Conservation (phyloP, 2,329 filamentous ascomycete species). For the Aureobasidium sp. region DNA sequence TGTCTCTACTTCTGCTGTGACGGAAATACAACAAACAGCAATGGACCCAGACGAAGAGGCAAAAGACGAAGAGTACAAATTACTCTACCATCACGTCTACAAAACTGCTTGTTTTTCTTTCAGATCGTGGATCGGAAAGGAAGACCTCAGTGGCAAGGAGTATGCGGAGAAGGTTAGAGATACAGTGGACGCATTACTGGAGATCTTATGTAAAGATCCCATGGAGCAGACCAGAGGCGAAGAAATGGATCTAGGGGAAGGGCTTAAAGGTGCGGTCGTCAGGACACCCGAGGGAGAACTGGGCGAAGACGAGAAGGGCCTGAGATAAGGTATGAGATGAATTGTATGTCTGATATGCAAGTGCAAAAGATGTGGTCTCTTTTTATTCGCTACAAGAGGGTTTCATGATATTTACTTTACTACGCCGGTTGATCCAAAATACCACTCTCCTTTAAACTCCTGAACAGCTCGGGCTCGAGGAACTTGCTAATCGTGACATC, state of each 20-base stretch:
- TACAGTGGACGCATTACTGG: slow-evolving; percentile 41
- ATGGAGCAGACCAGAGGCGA: slow-evolving; percentile 20
- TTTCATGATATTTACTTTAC: not conserved
- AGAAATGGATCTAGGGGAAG: not conserved
- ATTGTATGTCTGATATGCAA: not conserved
- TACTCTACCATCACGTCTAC: slow-evolving; percentile 46
- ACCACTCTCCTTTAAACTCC: slow-evolving; percentile 79
- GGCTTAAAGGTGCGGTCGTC: not conserved
- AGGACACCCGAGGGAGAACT: not conserved
- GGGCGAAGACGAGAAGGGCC: not conserved
- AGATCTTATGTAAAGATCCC: slow-evolving; percentile 42
- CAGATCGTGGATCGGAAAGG: slow-evolving; percentile 33
- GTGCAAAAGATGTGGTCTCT: not conserved
- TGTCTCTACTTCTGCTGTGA: not conserved
- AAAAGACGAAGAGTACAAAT: slow-evolving; percentile 46
- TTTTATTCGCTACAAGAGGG: not conserved
- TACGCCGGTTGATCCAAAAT: slow-evolving; percentile 57
- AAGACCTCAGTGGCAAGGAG: slow-evolving; percentile 31
- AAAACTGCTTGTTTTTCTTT: slow-evolving; percentile 45
- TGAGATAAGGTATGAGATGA: not conserved
- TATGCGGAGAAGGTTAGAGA: slow-evolving; percentile 39
- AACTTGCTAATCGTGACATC: slow-evolving; percentile 96
- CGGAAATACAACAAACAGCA: not conserved
- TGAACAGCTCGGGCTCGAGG: slow-evolving; percentile 88
- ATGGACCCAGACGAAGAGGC: slow-evolving; percentile 18